A percentile compares a stretch with the other conserved stretches of the same genome.
Conservation (phyloP, 805 yeast species). For the Zygosaccharomyces kombuchaensis region DNA sequence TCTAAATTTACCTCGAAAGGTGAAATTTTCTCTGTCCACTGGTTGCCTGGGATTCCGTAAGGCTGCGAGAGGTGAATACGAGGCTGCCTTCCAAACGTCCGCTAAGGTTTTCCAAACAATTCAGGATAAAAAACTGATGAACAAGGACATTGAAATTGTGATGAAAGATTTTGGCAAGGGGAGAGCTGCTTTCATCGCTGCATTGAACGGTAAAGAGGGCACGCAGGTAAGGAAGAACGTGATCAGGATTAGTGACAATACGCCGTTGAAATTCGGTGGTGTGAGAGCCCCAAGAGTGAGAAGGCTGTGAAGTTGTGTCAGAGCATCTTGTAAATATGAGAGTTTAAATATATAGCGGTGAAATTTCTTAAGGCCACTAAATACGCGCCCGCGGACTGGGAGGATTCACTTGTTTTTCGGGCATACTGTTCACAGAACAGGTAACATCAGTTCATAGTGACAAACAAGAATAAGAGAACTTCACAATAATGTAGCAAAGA, state of each 20-base stretch:
- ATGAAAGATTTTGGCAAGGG: slow-evolving; percentile 85
- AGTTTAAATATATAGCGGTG: neutral
- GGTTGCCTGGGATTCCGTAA: slow-evolving; percentile 89
- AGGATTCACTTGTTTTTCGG: too few species aligned
- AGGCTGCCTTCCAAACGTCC: slow-evolving; percentile 84
- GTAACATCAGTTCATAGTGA: too few species aligned
- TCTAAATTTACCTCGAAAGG: slow-evolving; percentile 73
- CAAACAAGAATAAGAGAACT: too few species aligned
- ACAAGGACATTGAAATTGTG: slow-evolving; percentile 67
- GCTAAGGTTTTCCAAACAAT: slow-evolving; percentile 68
- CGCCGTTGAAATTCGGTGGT: slow-evolving; percentile 90
- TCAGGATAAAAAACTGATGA: slow-evolving; percentile 54
- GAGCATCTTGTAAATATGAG: slow-evolving; percentile 4
- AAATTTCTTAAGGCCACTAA: neutral
- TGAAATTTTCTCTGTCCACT: slow-evolving; percentile 62
- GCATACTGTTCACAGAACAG: too few species aligned
- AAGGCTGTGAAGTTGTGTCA: slow-evolving; percentile 46
- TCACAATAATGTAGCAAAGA: too few species aligned
- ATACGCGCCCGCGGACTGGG: too few species aligned
- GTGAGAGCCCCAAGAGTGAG: slow-evolving; percentile 76
- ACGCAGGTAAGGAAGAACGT: slow-evolving; percentile 58
- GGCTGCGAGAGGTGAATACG: slow-evolving; percentile 87
- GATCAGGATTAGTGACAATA: slow-evolving; percentile 68
- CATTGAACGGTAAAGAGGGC: slow-evolving; percentile 88
- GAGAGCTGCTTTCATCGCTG: slow-evolving; percentile 78